Base-by-base conservation (phyloP, 2,329 filamentous ascomycete genomes). In the Coniella vitis region DNA sequence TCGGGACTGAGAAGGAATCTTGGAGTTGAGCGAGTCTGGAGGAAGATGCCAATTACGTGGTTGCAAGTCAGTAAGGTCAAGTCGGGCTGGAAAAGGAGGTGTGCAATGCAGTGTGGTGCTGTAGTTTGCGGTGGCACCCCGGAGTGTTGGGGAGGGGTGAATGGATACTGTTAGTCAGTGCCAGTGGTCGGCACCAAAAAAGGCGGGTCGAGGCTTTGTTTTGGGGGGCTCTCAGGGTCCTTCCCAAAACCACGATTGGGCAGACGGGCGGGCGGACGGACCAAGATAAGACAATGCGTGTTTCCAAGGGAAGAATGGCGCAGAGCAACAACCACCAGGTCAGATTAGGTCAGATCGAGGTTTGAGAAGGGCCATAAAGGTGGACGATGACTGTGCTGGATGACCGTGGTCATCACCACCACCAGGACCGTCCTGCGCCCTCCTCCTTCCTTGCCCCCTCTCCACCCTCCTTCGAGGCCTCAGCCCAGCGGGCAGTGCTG, bases 41-140 rank as follows among this genome's bases (percentile, higher is more conserved):
- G 34, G 48, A 14, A 51, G 31, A 47, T 41, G 51, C 51, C 51
- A 50, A 44, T 43, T 50, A 53, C 34, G 44, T 38, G 44, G 44
- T 38, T 31, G 42, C 21, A 25, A 25, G 44, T 45, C 25, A 29
- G 25, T 29, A 5, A 42, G 40, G 17, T 32, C 40, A 14, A 42
- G 40, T 34, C 29, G 29, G 40, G 48, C 38, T 41, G 44, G 44
- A 51, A 53, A 53, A 53, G 51, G 51, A 51, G 51, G 51, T 50
- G 47, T 43, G 51, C 45, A 53, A 48, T 47, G 21, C 35, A 25
- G 37, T 46, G 51, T 25, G 41, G 42, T 41, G 40, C 49, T 44
- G 49, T 47, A 39, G 46, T 47, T 51, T 48, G 49, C 42, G 36
- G 38, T 5, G 22, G 36, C 12, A 21, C n/a, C 35, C 44, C 36